phyloP scores from a whole-genome alignment of 2,329 filamentous ascomycete genomes.

The Epichloe coenophiala region DNA sequence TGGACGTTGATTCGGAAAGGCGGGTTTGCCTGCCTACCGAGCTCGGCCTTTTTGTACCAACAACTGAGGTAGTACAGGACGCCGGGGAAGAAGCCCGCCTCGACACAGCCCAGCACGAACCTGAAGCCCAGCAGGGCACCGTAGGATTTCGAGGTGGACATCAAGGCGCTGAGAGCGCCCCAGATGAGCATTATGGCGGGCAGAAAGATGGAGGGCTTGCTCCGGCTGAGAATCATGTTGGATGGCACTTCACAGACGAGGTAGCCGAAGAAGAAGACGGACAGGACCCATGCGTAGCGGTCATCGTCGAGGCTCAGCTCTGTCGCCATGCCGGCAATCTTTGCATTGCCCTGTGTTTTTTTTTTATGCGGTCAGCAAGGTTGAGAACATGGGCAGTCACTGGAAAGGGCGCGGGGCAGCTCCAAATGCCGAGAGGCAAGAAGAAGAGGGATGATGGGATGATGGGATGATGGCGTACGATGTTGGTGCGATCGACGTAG shows the following conservation, averaged over 20 bases:
- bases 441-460: neutral
- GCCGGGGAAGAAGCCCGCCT: conserved; percentile 6
- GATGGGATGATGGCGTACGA: conserved; percentile 36
- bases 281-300: conserved; percentile 4
- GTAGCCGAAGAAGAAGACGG: conserved; percentile 15
- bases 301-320: conserved; percentile 1
- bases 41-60: conserved; percentile 6
- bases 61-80: conserved; percentile 3
- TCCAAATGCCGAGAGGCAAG: no score
- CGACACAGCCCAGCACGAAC: conserved; percentile 5
- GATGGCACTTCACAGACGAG: conserved; percentile 41
- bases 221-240: conserved; percentile 42
- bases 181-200: conserved; percentile 3
- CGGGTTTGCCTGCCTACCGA: neutral
- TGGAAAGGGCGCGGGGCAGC: no score
- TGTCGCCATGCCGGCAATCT: conserved; percentile 5
- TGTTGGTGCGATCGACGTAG: conserved; percentile 48
- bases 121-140: conserved; percentile 3
- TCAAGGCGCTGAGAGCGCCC: neutral
- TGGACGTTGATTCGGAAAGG: no score
- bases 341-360: conserved; percentile 3
- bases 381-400: no score
- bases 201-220: conserved; percentile 3
- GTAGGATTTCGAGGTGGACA: neutral
- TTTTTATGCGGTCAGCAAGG: no score